Evolutionary conservation across 306 rosid genomes (phyloP).

Genomic region (Quercus dentata): DNA sequence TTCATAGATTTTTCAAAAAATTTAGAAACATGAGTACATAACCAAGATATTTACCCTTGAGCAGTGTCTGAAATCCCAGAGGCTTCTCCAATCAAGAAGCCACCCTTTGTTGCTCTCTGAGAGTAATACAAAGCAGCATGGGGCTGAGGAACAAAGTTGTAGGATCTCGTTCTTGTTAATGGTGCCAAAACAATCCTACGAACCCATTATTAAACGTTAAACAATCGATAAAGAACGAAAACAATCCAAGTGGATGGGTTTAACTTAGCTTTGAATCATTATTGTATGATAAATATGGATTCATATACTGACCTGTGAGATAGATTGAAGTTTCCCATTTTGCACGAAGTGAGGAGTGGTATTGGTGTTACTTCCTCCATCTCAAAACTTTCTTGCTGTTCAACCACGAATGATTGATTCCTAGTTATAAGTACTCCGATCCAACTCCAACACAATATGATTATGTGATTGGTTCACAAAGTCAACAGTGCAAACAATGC

Average conservation of each 20-base stretch:
- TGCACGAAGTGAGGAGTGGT: slow-evolving; percentile 62
- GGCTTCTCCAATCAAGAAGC: slow-evolving; percentile 48
- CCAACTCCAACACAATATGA: too few relatives aligned
- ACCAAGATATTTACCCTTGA: slow-evolving; percentile 31
- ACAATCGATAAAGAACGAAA: neutral
- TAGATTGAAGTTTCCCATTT: slow-evolving; percentile 59
- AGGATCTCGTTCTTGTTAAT: slow-evolving; percentile 37
- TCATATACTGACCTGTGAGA: slow-evolving; percentile 58
- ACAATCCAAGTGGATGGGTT: too few relatives aligned
- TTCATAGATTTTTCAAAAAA: too few relatives aligned
- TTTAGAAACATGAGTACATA: too few relatives aligned
- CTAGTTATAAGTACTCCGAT: too few relatives aligned
- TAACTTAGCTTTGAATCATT: neutral
- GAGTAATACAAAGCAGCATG: slow-evolving; percentile 49
- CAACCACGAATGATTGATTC: neutral
- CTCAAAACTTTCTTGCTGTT: neutral
- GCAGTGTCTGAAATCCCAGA: slow-evolving; percentile 48
- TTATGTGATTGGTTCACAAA: too few relatives aligned
- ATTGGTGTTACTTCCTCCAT: neutral
- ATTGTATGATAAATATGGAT: neutral
- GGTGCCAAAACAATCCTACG: slow-evolving; percentile 41
- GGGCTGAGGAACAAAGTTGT: slow-evolving; percentile 39
- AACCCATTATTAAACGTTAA: neutral
- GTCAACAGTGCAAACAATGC: too few relatives aligned
- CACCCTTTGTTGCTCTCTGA: slow-evolving; percentile 43